These are phyloP conservation scores for Kodamaea ohmeri DNA, from an alignment of 1,139 yeast genomes.

Conservation along the genomic window DNA sequence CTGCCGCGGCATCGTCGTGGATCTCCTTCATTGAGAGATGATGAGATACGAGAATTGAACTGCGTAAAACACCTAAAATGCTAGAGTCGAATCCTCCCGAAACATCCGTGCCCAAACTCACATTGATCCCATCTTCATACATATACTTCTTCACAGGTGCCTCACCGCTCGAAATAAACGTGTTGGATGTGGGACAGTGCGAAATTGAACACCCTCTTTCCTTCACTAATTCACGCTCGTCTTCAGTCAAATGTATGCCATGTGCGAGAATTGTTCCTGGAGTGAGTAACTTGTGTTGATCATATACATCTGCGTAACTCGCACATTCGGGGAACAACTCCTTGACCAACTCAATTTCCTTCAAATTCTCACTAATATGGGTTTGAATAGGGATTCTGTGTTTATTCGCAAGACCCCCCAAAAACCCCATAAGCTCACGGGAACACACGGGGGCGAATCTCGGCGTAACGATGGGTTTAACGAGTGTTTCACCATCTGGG, in stretches of 20 bases:
- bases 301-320: constrained; percentile 76
- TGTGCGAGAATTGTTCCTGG: constrained; percentile 81
- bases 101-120: constrained; percentile 86
- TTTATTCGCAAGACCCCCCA: constrained; percentile 57
- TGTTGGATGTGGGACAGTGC: constrained; percentile 92
- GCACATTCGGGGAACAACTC: constrained; percentile 68
- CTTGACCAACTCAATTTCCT: constrained; percentile 75
- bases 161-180: constrained; percentile 87
- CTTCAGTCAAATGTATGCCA: constrained; percentile 69
- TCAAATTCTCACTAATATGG: constrained; percentile 77
- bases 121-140: constrained; percentile 64
- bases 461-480: constrained; percentile 83
- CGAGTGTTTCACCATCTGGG: constrained; percentile 47
- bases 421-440: constrained; percentile 53
- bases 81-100: constrained; percentile 90
- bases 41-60: constrained; percentile 79
- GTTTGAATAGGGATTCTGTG: constrained; percentile 75
- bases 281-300: constrained; percentile 56
- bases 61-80: constrained; percentile 71
- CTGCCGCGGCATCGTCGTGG: constrained; percentile 24
- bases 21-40: constrained; percentile 67
- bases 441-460: constrained; percentile 92
- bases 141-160: constrained; percentile 72
- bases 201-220: constrained; percentile 66
- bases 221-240: constrained; percentile 60